Evolutionary conservation across 192 early-diverging fungal genomes (phyloP).

Genomic region (Coemansia sp.): DNA sequence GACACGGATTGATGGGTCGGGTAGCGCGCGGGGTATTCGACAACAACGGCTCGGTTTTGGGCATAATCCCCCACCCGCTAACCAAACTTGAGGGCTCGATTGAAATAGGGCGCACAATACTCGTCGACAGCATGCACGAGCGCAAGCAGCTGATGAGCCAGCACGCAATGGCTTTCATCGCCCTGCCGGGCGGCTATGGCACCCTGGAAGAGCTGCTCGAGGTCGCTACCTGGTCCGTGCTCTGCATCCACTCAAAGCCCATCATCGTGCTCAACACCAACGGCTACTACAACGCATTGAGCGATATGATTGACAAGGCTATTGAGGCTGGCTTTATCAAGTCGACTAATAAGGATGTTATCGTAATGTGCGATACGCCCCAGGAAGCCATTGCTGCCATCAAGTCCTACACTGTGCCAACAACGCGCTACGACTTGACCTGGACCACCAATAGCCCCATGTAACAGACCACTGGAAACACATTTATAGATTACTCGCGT

Average conservation of each 20-base stretch:
- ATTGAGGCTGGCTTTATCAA: slow-evolving; percentile 67
- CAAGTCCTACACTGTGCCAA: slow-evolving; percentile 52
- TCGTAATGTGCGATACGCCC: slow-evolving; percentile 60
- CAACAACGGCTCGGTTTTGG: slow-evolving; percentile 64
- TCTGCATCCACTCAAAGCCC: slow-evolving; percentile 80
- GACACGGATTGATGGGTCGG: slow-evolving; percentile 76
- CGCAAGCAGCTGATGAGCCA: slow-evolving; percentile 77
- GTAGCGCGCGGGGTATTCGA: slow-evolving; percentile 66
- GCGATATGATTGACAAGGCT: slow-evolving; percentile 61
- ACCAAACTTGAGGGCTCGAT: slow-evolving; percentile 44
- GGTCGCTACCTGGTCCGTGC: slow-evolving; percentile 74
- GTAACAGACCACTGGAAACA: not conserved
- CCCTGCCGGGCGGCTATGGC: slow-evolving; percentile 83
- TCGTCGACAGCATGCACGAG: slow-evolving; percentile 82
- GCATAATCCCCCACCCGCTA: slow-evolving; percentile 73
- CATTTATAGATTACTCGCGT: not conserved
- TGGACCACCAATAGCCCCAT: slow-evolving; percentile 40
- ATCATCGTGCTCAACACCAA: slow-evolving; percentile 74
- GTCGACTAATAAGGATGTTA: slow-evolving; percentile 49
- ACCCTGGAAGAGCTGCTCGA: slow-evolving; percentile 89
- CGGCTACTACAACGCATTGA: slow-evolving; percentile 72
- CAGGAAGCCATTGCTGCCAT: slow-evolving; percentile 59
- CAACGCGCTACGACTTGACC: slow-evolving; percentile 50
- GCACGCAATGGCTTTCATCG: slow-evolving; percentile 68
- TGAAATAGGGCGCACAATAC: slow-evolving; percentile 52